Evolutionary conservation across 768 basidiomycete species (phyloP).

Genomic region (Suillus discolor): DNA sequence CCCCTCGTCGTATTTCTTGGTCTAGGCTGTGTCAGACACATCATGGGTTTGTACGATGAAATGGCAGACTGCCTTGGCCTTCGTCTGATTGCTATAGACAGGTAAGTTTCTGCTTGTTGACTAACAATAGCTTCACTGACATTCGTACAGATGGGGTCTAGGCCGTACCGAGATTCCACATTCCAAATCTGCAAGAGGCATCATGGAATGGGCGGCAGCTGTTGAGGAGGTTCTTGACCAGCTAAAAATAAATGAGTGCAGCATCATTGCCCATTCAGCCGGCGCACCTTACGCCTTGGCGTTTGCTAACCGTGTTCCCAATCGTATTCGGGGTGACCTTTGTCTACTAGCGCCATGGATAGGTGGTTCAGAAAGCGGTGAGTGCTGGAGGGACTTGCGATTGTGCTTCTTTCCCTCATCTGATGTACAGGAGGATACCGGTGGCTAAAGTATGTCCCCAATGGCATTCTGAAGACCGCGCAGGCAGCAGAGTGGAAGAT

Average conservation of each 20-base stretch:
- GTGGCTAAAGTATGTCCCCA: conserved; percentile 97
- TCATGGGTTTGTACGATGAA: conserved; percentile 95
- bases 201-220: conserved; percentile 88
- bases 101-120: conserved; percentile 47
- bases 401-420: conserved; percentile 17
- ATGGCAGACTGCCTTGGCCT: conserved; percentile 88
- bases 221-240: conserved; percentile 90
- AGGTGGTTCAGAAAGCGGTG: conserved; percentile 85
- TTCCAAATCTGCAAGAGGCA: conserved; percentile 70
- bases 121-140: background rate
- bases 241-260: conserved; percentile 75
- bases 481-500: conserved; percentile 98
- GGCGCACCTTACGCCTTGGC: conserved; percentile 95
- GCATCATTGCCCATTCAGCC: conserved; percentile 94
- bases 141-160: conserved; percentile 75
- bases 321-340: conserved; percentile 80
- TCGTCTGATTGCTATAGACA: conserved; percentile 91
- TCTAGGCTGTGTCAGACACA: conserved; percentile 90
- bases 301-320: conserved; percentile 73
- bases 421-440: conserved; percentile 72
- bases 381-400: conserved; percentile 5
- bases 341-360: conserved; percentile 97
- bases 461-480: conserved; percentile 89
- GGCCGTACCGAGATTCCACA: conserved; percentile 78
- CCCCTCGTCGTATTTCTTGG: conserved; percentile 94